Conservation (phyloP, 192 early-diverging fungal genomes). For the Podila epicladia region DNA sequence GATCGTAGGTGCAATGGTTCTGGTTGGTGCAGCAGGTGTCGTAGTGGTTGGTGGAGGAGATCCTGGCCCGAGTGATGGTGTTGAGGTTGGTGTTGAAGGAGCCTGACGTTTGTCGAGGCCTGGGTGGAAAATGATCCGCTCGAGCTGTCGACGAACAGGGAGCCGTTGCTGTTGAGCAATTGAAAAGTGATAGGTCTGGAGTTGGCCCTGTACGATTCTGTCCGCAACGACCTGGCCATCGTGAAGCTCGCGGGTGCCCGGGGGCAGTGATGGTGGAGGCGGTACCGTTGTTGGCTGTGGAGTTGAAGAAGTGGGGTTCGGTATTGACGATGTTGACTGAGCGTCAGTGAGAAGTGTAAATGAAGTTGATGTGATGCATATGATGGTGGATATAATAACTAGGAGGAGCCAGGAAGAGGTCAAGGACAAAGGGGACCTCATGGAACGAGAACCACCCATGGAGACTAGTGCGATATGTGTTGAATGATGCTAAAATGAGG, state of each 20-base stretch:
- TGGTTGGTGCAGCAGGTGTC: slow-evolving; percentile 11
- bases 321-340: neutral
- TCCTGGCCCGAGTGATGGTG: neutral
- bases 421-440: too few relatives aligned
- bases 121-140: slow-evolving; percentile 38
- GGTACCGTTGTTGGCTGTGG: slow-evolving; percentile 8
- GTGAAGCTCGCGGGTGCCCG: slow-evolving; percentile 40
- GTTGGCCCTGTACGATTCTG: slow-evolving; percentile 28
- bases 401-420: too few relatives aligned
- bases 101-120: slow-evolving; percentile 6
- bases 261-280: slow-evolving; percentile 21
- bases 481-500: neutral
- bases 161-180: slow-evolving; percentile 19
- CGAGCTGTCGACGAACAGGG: slow-evolving; percentile 33
- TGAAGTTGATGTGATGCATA: too few relatives aligned
- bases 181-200: slow-evolving; percentile 49
- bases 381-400: too few relatives aligned
- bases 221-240: slow-evolving; percentile 39
- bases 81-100: neutral
- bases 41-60: neutral
- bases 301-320: neutral
- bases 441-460: too few relatives aligned
- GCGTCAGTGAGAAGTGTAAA: neutral
- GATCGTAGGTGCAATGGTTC: slow-evolving; percentile 26
- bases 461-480: slow-evolving; percentile 2